A percentile compares a stretch with the other conserved stretches of the same genome.
These are phyloP conservation scores for Scytalidium sp. DNA, from an alignment of 2,329 filamentous ascomycete genomes.

Conservation along the genomic window DNA sequence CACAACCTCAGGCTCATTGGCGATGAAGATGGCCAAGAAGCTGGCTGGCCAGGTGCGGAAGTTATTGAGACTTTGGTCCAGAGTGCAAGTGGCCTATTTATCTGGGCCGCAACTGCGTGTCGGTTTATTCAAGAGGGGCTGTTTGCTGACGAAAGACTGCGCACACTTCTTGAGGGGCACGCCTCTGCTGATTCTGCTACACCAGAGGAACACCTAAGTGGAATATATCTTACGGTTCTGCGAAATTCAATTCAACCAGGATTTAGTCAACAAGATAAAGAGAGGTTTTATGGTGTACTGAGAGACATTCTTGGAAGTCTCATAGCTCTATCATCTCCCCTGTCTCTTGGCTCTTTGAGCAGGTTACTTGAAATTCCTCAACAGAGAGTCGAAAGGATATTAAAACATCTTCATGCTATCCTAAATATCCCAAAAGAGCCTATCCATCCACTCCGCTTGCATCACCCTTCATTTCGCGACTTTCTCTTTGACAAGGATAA, in stretches of 20 bases:
- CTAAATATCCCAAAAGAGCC: slow-evolving; percentile 8
- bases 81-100: slow-evolving; percentile 21
- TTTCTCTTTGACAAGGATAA: slow-evolving; percentile 9
- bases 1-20: slow-evolving; percentile 10
- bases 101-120: slow-evolving; percentile 24
- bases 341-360: slow-evolving; percentile 1
- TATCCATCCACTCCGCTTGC: slow-evolving; percentile 3
- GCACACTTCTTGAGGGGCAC: not conserved
- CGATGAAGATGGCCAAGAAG: not conserved
- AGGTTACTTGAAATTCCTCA: not conserved
- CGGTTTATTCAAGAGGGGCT: slow-evolving; percentile 16
- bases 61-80: slow-evolving; percentile 8
- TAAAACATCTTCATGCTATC: slow-evolving; percentile 8
- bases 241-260: not conserved
- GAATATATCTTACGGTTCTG: slow-evolving; percentile 3
- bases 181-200: not conserved
- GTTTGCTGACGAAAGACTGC: not conserved
- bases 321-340: not conserved
- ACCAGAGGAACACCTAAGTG: slow-evolving; percentile 2
- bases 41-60: not conserved
- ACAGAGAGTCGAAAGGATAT: not conserved
- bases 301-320: slow-evolving; percentile 3
- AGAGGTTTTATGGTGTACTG: not conserved
- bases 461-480: slow-evolving; percentile 12
- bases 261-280: not conserved